Evolutionary conservation across 1,139 yeast species (phyloP).

Genomic region (Taiozyma onychis): DNA sequence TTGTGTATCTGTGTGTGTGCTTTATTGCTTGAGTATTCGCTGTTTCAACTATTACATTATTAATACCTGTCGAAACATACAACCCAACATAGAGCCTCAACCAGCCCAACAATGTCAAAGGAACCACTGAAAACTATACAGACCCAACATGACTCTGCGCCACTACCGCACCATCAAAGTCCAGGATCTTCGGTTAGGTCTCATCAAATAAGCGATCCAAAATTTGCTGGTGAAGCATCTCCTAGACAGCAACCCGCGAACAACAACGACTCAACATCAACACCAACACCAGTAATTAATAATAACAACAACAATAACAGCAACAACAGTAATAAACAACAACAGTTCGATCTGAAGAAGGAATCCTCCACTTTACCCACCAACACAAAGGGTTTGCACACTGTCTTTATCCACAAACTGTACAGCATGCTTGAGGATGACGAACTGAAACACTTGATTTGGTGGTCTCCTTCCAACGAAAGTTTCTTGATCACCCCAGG

Average conservation of each 20-base stretch:
- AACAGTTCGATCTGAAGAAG: slow-evolving; percentile 8
- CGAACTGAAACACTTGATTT: slow-evolving; percentile 42
- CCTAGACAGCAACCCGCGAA: background rate
- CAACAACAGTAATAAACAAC: background rate
- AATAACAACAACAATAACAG: background rate
- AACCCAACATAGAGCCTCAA: no score
- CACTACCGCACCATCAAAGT: background rate
- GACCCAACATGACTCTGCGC: background rate
- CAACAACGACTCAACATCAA: background rate
- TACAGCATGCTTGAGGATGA: slow-evolving; percentile 59
- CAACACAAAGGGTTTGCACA: slow-evolving; percentile 29
- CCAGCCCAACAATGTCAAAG: background rate
- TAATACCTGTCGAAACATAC: no score
- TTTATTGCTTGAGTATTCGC: no score
- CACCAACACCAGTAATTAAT: background rate
- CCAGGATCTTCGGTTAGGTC: background rate
- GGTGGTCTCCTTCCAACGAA: slow-evolving; percentile 43
- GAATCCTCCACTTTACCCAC: slow-evolving; percentile 14
- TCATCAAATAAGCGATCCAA: background rate
- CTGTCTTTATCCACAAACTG: slow-evolving; percentile 58
- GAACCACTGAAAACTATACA: background rate
- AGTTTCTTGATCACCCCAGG: slow-evolving; percentile 41
- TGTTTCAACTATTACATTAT: no score
- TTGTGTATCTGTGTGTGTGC: no score
- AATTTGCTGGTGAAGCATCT: background rate